Conservation (phyloP, 352 stramenopile genomes). For the Phytophthora sp. region DNA sequence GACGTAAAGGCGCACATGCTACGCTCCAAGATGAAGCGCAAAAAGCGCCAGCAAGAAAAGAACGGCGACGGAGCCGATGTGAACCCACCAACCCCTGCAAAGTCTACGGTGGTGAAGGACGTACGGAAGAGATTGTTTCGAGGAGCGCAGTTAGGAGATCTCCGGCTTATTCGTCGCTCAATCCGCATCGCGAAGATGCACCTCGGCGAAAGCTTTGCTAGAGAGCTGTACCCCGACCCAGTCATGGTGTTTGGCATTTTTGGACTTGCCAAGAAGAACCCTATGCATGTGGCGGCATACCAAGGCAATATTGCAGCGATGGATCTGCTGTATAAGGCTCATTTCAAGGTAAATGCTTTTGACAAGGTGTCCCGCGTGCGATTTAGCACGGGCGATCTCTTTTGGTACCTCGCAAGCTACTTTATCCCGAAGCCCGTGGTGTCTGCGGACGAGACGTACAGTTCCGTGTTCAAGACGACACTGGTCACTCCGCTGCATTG, state of each 20-base stretch:
- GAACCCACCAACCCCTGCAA: constrained; percentile 12
- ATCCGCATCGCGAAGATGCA: constrained; percentile 60
- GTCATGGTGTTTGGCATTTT: constrained; percentile 75
- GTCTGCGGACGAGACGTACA: constrained; percentile 66
- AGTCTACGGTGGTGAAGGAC: constrained; percentile 50
- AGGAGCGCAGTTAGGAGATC: constrained; percentile 72
- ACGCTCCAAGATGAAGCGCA: constrained; percentile 58
- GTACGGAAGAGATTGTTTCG: constrained; percentile 76
- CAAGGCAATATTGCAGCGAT: constrained; percentile 80
- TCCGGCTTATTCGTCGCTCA: constrained; percentile 58
- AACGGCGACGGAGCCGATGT: constrained; percentile 16
- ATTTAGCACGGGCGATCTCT: constrained; percentile 82
- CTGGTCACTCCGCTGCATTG: constrained; percentile 81
- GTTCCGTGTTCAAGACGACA: constrained; percentile 73
- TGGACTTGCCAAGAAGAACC: constrained; percentile 82
- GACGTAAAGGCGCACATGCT: constrained; percentile 76
- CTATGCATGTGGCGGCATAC: constrained; percentile 84
- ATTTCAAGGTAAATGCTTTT: constrained; percentile 73
- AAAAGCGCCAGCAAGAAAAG: constrained; percentile 44
- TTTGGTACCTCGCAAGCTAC: constrained; percentile 80
- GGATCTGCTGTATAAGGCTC: constrained; percentile 58
- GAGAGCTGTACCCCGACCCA: constrained; percentile 71
- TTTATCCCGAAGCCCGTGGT: constrained; percentile 78
- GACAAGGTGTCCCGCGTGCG: constrained; percentile 83
- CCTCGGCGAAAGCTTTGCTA: constrained; percentile 60